phyloP scores from a whole-genome alignment of 176 grass and related monocot genomes.

The Eleusine coracana region DNA sequence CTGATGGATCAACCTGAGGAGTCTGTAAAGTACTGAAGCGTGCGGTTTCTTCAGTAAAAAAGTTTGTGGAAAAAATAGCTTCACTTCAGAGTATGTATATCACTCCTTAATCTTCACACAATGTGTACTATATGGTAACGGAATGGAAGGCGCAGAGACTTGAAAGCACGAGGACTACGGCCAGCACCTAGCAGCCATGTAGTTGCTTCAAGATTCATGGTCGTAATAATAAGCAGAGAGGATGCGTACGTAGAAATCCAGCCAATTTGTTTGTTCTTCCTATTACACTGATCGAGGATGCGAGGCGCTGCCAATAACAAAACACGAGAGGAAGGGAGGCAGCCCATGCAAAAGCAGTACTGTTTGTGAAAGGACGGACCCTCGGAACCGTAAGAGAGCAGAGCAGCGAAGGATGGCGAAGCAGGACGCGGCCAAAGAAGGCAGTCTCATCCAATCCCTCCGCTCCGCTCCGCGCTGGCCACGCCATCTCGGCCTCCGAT shows the following conservation, averaged over 20 bases:
- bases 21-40: slow-evolving; percentile 24
- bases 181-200: background rate
- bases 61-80: background rate
- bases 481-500: background rate
- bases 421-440: background rate
- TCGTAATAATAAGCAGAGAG: no score
- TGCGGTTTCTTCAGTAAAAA: slow-evolving; percentile 11
- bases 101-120: background rate
- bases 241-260: background rate
- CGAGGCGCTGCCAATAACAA: no score
- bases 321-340: no score
- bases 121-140: background rate
- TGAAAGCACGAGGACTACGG: background rate
- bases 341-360: background rate
- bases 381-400: background rate
- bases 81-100: background rate
- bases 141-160: background rate
- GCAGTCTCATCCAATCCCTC: background rate
- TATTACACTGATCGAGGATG: no score
- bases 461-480: background rate
- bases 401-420: background rate
- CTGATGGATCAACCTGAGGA: background rate
- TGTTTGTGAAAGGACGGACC: slow-evolving; percentile 14
- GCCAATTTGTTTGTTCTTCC: background rate
- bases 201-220: no score